Evolutionary conservation across 768 basidiomycete genomes (phyloP), one percentile per base, ranked within the genome.

Genomic region (Mrakia frigida): DNA sequence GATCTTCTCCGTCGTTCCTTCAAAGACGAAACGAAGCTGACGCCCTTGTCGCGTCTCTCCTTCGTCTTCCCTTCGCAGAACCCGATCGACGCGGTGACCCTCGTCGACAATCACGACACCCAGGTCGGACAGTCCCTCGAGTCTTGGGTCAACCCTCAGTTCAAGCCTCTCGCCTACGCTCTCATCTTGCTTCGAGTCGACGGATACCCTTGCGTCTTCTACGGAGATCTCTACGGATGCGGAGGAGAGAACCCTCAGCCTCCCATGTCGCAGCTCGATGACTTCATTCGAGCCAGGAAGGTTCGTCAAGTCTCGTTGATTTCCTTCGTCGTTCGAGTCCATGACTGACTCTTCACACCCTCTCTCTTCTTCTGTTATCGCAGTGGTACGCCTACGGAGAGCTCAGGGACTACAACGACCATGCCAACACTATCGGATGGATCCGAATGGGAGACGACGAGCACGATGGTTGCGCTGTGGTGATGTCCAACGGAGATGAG

Each of bases 61-160:
- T 41, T 41, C n/a, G n/a, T n/a, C n/a, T n/a, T n/a, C n/a, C n/a
- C n/a, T n/a, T n/a, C n/a, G n/a, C n/a, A n/a, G n/a, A 87, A 88
- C 77, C 93, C 94, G 3, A 85, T 87, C 37, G 92, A 94, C 81
- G 91, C 94, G 6, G 92, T 97, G 79, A n/a, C 39, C 67, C 67
- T 69, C 67, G 28, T 69, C 33, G 65, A 68, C 23, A 68, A 68
- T 11, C 68, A 70, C 35, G 68, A 70, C 41, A 75, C 74, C 18
- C 74, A 75, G 76, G 81, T 81, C 18, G 83, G 83, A 2, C 84
- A 85, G 78, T 83, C 85, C 0, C 81, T 85, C 70, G 82, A 86
- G 70, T 80, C 82, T n/a, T 84, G 83, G 80, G 82, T 86, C 21
- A 82, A 74, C 72, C 72, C 76, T 53, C 56, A 56, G 75, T 85